Evolutionary conservation across 495 filamentous ascomycete species (phyloP).

Genomic region (Penicillium pulvis): DNA sequence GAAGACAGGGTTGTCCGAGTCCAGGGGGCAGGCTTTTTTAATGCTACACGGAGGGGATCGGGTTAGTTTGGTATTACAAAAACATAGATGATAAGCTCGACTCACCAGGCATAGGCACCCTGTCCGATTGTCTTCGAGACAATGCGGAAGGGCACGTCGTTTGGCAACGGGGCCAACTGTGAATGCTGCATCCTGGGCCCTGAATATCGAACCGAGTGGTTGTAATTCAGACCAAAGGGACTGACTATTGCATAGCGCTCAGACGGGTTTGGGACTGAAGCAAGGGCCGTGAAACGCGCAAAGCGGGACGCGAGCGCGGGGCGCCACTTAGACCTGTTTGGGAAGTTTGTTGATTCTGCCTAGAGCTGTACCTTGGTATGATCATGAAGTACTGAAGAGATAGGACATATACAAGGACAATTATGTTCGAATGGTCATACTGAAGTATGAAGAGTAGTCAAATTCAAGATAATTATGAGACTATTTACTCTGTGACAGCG

Average conservation of each 20-base stretch:
- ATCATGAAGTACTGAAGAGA: not conserved
- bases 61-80: conserved; percentile 7
- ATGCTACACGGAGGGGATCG: conserved; percentile 59
- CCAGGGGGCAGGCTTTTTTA: conserved; percentile 83
- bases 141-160: conserved; percentile 87
- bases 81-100: conserved; percentile 6
- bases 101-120: conserved; percentile 96
- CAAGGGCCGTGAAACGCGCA: conserved; percentile 9
- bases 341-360: conserved; percentile 43
- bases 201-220: not conserved
- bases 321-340: conserved; percentile 49
- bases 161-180: conserved; percentile 84
- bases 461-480: not conserved
- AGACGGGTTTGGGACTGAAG: not conserved
- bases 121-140: conserved; percentile 94
- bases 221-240: conserved; percentile 1
- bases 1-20: conserved; percentile 73
- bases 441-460: no score
- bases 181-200: conserved; percentile 63
- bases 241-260: not conserved
- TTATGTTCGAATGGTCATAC: no score
- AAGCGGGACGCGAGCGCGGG: conserved; percentile 30
- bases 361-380: not conserved
- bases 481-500: not conserved
- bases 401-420: no score